phyloP scores from a whole-genome alignment of 2,329 filamentous ascomycete species.

The Exophiala sp. region DNA sequence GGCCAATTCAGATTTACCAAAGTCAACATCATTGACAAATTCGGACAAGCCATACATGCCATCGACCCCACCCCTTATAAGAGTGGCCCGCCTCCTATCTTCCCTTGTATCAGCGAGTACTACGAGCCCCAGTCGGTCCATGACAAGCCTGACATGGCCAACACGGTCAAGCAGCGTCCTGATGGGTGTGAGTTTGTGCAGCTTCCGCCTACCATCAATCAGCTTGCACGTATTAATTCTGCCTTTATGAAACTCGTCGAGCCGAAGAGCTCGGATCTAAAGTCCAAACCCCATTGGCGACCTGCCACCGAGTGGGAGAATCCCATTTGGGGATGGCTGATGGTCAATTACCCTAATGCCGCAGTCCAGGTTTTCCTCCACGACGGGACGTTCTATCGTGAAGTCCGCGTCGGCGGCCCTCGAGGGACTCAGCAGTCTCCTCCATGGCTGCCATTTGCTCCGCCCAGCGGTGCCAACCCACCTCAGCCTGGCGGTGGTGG shows the following conservation, averaged over 20 bases:
- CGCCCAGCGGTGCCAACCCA: no score
- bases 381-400: constrained; percentile 33
- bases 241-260: constrained; percentile 27
- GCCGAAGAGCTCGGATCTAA: neutral
- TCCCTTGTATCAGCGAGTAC: neutral
- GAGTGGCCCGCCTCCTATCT: no score
- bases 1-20: no score
- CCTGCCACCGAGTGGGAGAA: constrained; percentile 26
- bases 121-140: constrained; percentile 16
- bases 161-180: constrained; percentile 7
- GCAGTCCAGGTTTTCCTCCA: constrained; percentile 32
- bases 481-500: neutral
- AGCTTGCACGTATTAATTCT: constrained; percentile 28
- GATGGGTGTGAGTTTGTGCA: constrained; percentile 36
- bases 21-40: no score
- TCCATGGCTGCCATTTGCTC: constrained; percentile 29
- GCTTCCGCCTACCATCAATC: constrained; percentile 37
- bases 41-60: no score
- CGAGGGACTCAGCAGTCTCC: neutral
- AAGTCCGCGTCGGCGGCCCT: constrained; percentile 27
- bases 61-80: no score
- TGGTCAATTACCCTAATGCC: constrained; percentile 31
- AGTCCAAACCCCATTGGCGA: constrained; percentile 16
- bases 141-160: constrained; percentile 27
- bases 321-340: constrained; percentile 31